phyloP scores from a whole-genome alignment of 2,329 filamentous ascomycete species.

The Orbilia blumenaviensis region DNA sequence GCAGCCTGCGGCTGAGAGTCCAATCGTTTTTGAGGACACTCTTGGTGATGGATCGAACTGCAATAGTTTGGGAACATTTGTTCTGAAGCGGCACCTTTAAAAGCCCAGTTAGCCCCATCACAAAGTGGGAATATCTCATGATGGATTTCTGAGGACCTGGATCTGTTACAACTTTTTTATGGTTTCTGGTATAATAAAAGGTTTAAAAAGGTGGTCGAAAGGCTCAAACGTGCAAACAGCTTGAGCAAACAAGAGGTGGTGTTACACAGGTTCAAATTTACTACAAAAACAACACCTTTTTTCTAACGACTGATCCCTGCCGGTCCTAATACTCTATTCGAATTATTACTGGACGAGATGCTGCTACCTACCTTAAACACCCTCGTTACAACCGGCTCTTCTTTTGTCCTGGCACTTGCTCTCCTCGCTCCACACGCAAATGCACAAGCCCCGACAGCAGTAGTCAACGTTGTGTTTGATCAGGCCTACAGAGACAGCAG shows the following conservation, averaged over 20 bases:
- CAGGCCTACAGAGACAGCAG: conserved; percentile 12
- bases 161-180: conserved; percentile 32
- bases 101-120: conserved; percentile 25
- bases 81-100: conserved; percentile 36
- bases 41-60: conserved; percentile 38
- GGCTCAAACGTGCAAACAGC: conserved; percentile 40
- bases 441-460: conserved; percentile 33
- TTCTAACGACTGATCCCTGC: conserved; percentile 9
- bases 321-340: conserved; percentile 12
- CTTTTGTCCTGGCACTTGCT: conserved; percentile 7
- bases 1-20: conserved; percentile 38
- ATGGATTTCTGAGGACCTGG: conserved; percentile 37
- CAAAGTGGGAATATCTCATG: conserved; percentile 31
- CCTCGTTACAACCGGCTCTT: conserved; percentile 21
- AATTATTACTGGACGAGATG: conserved; percentile 21
- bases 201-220: conserved; percentile 27
- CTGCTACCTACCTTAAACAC: conserved; percentile 22
- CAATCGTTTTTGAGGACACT: conserved; percentile 41
- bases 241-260: conserved; percentile 28
- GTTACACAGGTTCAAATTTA: conserved; percentile 42
- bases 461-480: conserved; percentile 34
- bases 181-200: conserved; percentile 37
- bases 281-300: conserved; percentile 46
- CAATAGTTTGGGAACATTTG: conserved; percentile 34
- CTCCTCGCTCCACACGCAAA: conserved; percentile 8